Percentiles rank a stretch among this genome's conserved stretches.
Evolutionary conservation across 805 yeast genomes (phyloP).

Genomic region (Candida quercuum): DNA sequence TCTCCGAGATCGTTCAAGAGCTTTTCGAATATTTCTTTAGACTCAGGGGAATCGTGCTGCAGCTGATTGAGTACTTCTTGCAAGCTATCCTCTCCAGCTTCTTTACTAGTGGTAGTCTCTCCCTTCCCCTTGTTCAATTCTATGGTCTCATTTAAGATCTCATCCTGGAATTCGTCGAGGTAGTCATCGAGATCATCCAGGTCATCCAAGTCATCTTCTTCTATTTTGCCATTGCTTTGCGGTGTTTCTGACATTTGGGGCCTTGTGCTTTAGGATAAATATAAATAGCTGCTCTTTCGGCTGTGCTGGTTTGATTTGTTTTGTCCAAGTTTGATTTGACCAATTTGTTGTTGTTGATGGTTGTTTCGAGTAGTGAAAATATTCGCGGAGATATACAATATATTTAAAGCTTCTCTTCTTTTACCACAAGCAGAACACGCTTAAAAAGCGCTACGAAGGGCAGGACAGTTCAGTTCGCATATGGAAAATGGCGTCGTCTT

Average conservation of each 20-base stretch:
- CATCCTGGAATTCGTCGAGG: constrained; percentile 80
- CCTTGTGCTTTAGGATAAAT: no score
- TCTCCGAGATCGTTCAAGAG: constrained; percentile 25
- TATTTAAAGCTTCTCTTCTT: no score
- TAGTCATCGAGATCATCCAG: constrained; percentile 78
- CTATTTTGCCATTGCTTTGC: neutral
- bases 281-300: neutral
- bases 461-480: no score
- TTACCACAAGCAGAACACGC: no score
- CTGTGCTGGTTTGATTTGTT: neutral
- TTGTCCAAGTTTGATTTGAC: neutral
- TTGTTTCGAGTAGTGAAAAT: neutral
- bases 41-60: constrained; percentile 47
- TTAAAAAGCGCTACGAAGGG: no score
- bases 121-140: constrained; percentile 9
- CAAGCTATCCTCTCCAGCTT: constrained; percentile 15
- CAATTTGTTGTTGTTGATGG: neutral
- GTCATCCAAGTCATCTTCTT: constrained; percentile 57
- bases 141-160: constrained; percentile 47
- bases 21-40: constrained; percentile 44
- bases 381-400: no score
- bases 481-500: neutral
- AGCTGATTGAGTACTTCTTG: constrained; percentile 21
- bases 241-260: neutral
- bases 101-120: constrained; percentile 7